A percentile compares a stretch with the other conserved stretches of the same genome.
Conservation (phyloP, 1,284 basidiomycete species). For the Grifola frondosa region DNA sequence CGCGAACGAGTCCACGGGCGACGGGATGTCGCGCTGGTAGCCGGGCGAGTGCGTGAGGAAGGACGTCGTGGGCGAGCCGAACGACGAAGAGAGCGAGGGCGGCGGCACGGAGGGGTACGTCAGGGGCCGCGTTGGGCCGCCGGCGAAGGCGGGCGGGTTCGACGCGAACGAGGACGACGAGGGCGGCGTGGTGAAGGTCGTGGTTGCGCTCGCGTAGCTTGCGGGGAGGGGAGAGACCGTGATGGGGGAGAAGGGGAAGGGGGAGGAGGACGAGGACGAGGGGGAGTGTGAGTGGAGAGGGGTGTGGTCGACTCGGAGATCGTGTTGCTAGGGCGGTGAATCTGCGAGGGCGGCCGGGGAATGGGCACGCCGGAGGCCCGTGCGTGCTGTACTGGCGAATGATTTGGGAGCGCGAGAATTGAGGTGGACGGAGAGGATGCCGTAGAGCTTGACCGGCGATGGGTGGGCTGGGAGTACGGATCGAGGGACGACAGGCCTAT, state of each 20-base stretch:
- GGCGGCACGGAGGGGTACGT: constrained; percentile 65
- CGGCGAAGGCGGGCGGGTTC: constrained; percentile 35
- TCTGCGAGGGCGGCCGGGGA: constrained; percentile 63
- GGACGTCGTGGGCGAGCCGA: constrained; percentile 59
- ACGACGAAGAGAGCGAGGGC: constrained; percentile 66
- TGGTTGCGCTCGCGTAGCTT: constrained; percentile 56
- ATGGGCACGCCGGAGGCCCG: constrained; percentile 60
- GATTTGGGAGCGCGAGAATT: constrained; percentile 32
- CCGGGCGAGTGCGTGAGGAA: constrained; percentile 40
- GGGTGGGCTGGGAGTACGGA: constrained; percentile 66
- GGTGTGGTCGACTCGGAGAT: constrained; percentile 50
- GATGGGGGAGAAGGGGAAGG: constrained; percentile 50
- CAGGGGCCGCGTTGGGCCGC: constrained; percentile 36
- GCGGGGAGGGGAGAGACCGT: constrained; percentile 54
- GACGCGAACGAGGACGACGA: constrained; percentile 54
- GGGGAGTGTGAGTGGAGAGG: constrained; percentile 61
- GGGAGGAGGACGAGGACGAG: constrained; percentile 56
- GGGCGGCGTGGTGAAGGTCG: constrained; percentile 65
- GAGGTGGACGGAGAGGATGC: constrained; percentile 51
- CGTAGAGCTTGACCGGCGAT: constrained; percentile 49
- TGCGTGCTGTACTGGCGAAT: constrained; percentile 31
- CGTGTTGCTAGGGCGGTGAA: constrained; percentile 48
- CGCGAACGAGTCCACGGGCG: constrained; percentile 47
- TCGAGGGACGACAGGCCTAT: constrained; percentile 65
- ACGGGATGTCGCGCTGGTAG: constrained; percentile 38